Conservation (phyloP, 768 basidiomycete species). For the Boletus eberwhitei region DNA sequence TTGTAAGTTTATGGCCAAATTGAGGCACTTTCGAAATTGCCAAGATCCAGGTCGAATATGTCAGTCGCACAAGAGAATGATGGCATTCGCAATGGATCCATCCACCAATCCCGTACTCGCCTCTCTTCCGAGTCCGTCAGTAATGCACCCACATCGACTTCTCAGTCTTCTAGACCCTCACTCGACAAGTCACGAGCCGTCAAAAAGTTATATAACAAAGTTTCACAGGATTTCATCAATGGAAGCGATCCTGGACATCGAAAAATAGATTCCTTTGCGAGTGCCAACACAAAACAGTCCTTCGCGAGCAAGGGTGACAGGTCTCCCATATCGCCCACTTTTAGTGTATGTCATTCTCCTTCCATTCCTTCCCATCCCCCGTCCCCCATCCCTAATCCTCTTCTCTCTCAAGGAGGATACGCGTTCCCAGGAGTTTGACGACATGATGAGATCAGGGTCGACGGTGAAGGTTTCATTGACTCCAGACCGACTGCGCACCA, state of each 20-base stretch:
- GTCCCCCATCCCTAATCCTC: neutral
- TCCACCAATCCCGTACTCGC: constrained; percentile 27
- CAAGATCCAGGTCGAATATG: constrained; percentile 62
- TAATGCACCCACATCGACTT: constrained; percentile 18
- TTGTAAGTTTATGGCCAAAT: constrained; percentile 73
- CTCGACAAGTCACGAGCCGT: constrained; percentile 60
- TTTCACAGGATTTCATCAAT: constrained; percentile 38
- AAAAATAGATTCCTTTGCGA: constrained; percentile 52
- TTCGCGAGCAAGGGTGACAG: constrained; percentile 31
- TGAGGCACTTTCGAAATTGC: constrained; percentile 58
- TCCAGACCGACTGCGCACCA: constrained; percentile 87
- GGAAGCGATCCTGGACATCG: constrained; percentile 50
- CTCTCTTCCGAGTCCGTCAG: constrained; percentile 40
- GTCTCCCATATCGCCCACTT: constrained; percentile 34
- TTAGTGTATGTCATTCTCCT: constrained; percentile 27
- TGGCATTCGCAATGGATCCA: constrained; percentile 34
- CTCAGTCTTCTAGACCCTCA: constrained; percentile 48
- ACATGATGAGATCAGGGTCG: constrained; percentile 82
- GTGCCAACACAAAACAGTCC: constrained; percentile 45
- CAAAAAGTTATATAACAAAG: constrained; percentile 52
- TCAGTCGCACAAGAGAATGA: constrained; percentile 59
- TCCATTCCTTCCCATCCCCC: neutral
- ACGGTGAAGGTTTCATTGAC: constrained; percentile 97
- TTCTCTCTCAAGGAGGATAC: constrained; percentile 44
- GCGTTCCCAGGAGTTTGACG: constrained; percentile 82